These are phyloP conservation scores for Cytospora piceae DNA, from an alignment of 2,329 filamentous ascomycete genomes.

Conservation along the genomic window DNA sequence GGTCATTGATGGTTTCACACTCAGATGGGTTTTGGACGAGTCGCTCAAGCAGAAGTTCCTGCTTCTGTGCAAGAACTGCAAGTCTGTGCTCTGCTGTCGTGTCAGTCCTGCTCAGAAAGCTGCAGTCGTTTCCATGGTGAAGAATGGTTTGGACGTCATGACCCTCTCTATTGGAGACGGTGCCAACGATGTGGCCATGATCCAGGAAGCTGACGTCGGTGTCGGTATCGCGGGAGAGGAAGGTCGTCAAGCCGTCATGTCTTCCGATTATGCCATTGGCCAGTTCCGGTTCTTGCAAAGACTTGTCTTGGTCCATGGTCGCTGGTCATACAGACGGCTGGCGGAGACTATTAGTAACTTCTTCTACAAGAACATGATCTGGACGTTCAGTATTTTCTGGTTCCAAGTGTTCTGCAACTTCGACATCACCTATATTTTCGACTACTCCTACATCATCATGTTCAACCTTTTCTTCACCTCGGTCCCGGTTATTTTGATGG, in stretches of 20 bases:
- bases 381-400: constrained; percentile 97
- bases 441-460: constrained; percentile 95
- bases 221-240: constrained; percentile 94
- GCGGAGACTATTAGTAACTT: constrained; percentile 97
- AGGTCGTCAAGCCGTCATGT: constrained; percentile 92
- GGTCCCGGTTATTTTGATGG: constrained; percentile 91
- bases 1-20: constrained; percentile 91
- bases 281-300: constrained; percentile 89
- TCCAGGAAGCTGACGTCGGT: constrained; percentile 95
- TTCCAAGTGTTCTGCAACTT: constrained; percentile 95
- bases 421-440: constrained; percentile 95
- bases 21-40: constrained; percentile 85
- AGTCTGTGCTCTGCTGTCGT: constrained; percentile 93
- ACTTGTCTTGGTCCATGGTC: constrained; percentile 84
- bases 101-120: constrained; percentile 97
- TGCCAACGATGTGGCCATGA: constrained; percentile 97
- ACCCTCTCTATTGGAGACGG: constrained; percentile 92
- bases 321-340: constrained; percentile 94
- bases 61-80: constrained; percentile 94
- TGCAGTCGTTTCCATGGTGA: constrained; percentile 94
- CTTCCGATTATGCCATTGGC: constrained; percentile 91
- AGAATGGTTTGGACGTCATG: constrained; percentile 93
- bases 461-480: constrained; percentile 98
- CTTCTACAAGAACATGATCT: constrained; percentile 99
- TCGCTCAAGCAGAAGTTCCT: constrained; percentile 88